Evolutionary conservation across 345 rosid species (phyloP), one percentile per base, ranked within the genome.

Genomic region (Limnanthes douglasii): DNA sequence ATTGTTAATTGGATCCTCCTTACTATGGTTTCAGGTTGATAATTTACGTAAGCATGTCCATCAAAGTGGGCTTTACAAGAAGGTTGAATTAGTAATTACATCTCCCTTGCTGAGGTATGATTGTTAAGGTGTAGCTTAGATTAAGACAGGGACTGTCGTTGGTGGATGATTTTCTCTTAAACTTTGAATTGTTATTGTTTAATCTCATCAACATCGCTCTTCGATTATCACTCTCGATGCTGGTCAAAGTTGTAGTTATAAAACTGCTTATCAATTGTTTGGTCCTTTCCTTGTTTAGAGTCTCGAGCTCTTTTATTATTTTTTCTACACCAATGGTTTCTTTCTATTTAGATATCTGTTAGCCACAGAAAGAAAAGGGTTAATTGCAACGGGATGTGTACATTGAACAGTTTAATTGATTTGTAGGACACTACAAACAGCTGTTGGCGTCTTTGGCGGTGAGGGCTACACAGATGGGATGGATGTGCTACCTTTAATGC

Each of bases 361-460:
- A 18, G 35, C 11, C 15, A 18, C 3, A 10, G 15, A 11, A 19
- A 31, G 29, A 39, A 30, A 25, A 7, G 19, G 10, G 19, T 46
- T 11, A 25, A 25, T 23, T 10, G 5, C 20, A 11, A 11, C n/a
- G 29, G 18, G 21, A 27, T 32, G 31, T 13, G 3, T 28, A 37
- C 11, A 11, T 21, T 39, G 41, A 39, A 8, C 11, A 26, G 8
- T 26, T 2, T 26, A 6, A 41, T 8, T 61, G 60, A 35, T 34
- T 43, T 50, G 52, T 59, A 90, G 95, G 76, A 84, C 95, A 17
- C 39, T 90, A 61, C 98, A 90, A 65, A 90, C 98, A 39, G 95
- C 98, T 35, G 92, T 80, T 53, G 98, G 95, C 56, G 94, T 77
- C 24, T 90, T 90, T 22, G 98, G 98, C 19, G 92, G 94, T 21